Base-by-base conservation (phyloP, 805 yeast genomes). In the Cephaloascus albidus region DNA sequence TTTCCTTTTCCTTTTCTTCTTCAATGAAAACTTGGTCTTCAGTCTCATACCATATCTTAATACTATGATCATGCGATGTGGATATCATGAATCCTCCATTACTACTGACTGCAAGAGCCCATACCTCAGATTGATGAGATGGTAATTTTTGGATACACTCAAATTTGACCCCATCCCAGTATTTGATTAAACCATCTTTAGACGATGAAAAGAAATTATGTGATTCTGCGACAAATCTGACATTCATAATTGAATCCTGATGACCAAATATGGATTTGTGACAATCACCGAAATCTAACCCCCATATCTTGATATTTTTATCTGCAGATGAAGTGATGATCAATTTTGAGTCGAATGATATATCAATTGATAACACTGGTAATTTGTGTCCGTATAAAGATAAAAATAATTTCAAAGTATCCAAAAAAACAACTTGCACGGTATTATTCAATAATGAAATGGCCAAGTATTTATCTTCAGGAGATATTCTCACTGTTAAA, bases 111-210 rank as follows among this genome's bases (percentile, higher is more conserved):
- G 89, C 82, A 37, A 93, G 57, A 32, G 87, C 75, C 98, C 97
- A 93, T 18, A 93, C 94, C 62, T 93, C 97, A 41, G 87, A 74
- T 43, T 87, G 95, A 57, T 93, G 97, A 6, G 77, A 74, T 3
- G 77, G 72, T 26, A 93, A 67, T 51, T 83, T 85, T 60, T 93
- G 97, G 45, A 93, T 78, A 58, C 90, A 85, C 50, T 86, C 96
- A 58, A 93, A 93, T 60, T 93, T 93, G 51, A 85, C 94, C 47
- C 97, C 99, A 59, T 93, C 99, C 99, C 99, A 93, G 60, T 87
- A 88, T 60, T 93, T 93, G 40, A 93, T 74, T 43, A 82, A 61
- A 12, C 85, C 88, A 60, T 93, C 99, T 54, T 93, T 93, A 27
- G 90, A 81, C 42, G 86, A 79, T 41, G 95, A 81, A 63, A 93